Evolutionary conservation across 768 basidiomycete genomes (phyloP).

Genomic region (Russula olivacea): DNA sequence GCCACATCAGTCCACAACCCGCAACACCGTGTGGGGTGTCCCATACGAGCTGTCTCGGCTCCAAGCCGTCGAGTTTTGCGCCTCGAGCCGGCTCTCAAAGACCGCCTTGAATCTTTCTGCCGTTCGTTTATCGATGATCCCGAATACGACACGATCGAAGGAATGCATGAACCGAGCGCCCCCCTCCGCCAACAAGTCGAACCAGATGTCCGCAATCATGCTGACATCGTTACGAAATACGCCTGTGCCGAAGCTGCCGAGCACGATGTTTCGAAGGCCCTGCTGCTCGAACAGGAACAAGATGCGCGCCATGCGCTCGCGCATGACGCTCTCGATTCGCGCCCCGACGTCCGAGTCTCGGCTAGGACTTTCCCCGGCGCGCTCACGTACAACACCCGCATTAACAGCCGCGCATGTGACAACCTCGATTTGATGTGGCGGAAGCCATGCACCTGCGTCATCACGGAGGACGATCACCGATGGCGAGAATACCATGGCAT

Average conservation of each 20-base stretch:
- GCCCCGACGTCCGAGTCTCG: conserved; percentile 11
- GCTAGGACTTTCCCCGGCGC: conserved; percentile 1
- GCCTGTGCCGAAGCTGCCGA: conserved; percentile 76
- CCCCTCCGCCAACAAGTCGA: conserved; percentile 46
- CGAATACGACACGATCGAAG: conserved; percentile 63
- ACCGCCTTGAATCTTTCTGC: conserved; percentile 38
- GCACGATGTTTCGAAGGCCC: conserved; percentile 52
- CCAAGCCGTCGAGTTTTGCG: background rate
- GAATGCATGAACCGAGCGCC: conserved; percentile 49
- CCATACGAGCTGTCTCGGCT: background rate
- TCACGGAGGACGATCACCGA: conserved; percentile 55
- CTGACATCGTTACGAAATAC: conserved; percentile 63
- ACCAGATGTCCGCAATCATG: conserved; percentile 58
- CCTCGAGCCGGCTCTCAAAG: conserved; percentile 29
- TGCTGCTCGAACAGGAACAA: conserved; percentile 58
- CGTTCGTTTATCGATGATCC: conserved; percentile 50
- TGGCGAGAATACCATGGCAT: conserved; percentile 74
- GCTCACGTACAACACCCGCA: conserved; percentile 44
- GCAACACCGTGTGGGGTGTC: conserved; percentile 6
- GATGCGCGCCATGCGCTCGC: conserved; percentile 64
- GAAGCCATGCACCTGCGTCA: conserved; percentile 51
- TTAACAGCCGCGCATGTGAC: conserved; percentile 74
- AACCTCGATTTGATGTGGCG: conserved; percentile 57
- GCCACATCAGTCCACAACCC: conserved; percentile 33
- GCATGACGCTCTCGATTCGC: conserved; percentile 52